Conservation (phyloP, 192 early-diverging fungal genomes). For the Bifiguratus adelaidae region DNA sequence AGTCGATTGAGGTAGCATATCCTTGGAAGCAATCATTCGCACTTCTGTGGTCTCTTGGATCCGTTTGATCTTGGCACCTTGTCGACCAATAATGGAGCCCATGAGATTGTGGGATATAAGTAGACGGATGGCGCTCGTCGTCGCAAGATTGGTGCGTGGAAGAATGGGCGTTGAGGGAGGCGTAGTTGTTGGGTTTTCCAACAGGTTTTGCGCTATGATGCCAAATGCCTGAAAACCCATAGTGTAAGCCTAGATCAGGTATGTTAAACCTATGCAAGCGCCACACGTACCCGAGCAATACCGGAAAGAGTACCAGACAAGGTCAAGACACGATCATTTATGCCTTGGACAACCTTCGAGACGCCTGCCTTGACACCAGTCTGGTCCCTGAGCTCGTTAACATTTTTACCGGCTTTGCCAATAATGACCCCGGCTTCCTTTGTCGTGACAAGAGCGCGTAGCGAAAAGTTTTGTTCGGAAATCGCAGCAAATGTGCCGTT, state of each 20-base stretch:
- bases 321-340: conserved; percentile 76
- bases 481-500: too few species aligned
- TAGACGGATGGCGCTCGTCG: conserved; percentile 58
- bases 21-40: conserved; percentile 79
- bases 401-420: conserved; percentile 68
- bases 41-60: conserved; percentile 84
- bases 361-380: conserved; percentile 92
- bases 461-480: conserved; percentile 49
- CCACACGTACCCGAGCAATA: conserved; percentile 47
- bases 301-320: conserved; percentile 59
- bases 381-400: conserved; percentile 75
- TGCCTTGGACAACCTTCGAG: conserved; percentile 78
- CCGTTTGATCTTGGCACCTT: conserved; percentile 89
- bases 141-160: too few species aligned
- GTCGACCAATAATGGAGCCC: conserved; percentile 90
- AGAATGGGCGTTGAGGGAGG: conserved; percentile 39
- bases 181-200: conserved; percentile 60
- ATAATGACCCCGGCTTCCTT: conserved; percentile 86
- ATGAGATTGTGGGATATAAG: conserved; percentile 88
- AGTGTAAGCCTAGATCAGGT: too few species aligned
- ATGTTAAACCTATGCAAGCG: too few species aligned
- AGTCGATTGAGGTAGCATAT: conserved; percentile 86
- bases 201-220: conserved; percentile 65
- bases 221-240: conserved; percentile 85
- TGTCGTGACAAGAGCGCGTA: conserved; percentile 85